Conservation (phyloP, 352 stramenopile genomes). For the Pythium plurisporium region DNA sequence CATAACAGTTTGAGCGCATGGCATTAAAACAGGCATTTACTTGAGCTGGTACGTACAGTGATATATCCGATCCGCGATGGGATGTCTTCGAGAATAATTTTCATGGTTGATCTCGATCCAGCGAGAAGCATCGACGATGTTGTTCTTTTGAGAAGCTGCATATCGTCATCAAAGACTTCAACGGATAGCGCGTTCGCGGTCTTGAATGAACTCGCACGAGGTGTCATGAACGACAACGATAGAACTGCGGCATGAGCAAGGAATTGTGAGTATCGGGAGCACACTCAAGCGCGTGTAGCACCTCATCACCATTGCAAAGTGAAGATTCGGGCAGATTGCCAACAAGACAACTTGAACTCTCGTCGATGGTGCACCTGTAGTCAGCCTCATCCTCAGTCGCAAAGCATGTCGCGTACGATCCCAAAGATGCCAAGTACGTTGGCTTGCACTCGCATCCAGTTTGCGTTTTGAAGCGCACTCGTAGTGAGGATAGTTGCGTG, state of each 20-base stretch:
- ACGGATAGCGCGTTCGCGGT: conserved; percentile 1
- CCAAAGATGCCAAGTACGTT: background rate
- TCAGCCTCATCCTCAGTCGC: background rate
- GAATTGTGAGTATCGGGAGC: background rate
- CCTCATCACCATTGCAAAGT: conserved; percentile 11
- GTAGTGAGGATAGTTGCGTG: background rate
- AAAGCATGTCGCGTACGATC: conserved; percentile 6
- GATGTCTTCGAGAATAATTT: background rate
- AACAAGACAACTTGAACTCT: background rate
- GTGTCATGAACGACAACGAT: conserved; percentile 7
- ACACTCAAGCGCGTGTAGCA: too few species aligned
- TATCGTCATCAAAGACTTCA: conserved; percentile 16
- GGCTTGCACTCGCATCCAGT: conserved; percentile 12
- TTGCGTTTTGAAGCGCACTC: conserved; percentile 10
- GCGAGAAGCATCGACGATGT: background rate
- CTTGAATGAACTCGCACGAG: background rate
- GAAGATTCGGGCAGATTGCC: background rate
- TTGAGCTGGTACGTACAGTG: conserved; percentile 3
- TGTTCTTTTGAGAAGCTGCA: conserved; percentile 4
- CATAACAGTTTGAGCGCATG: background rate
- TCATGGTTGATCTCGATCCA: conserved; percentile 3
- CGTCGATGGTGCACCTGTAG: conserved; percentile 15
- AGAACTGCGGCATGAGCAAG: conserved; percentile 6
- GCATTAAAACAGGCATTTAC: background rate
- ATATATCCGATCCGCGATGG: conserved; percentile 14